Base-by-base conservation (phyloP, 2,329 filamentous ascomycete species). In the Beauveria pseudobassiana region DNA sequence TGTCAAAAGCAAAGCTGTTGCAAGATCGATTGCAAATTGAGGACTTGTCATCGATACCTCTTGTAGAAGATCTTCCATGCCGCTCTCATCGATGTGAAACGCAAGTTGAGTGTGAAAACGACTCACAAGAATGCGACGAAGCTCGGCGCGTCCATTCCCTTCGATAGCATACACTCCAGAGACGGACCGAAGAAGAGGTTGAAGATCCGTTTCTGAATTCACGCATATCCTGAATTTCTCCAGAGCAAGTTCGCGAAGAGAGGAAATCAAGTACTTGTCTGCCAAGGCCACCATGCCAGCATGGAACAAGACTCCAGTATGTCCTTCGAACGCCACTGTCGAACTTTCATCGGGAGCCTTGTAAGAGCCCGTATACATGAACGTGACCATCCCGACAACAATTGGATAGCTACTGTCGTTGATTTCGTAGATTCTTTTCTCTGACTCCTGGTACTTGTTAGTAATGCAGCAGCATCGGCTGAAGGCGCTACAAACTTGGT, bases 311-410 rank as follows among this genome's bases (percentile, higher is more conserved):
- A 46, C 9, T 3, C 9, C 42, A 0, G 2, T 0, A 5, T 16
- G n/a, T 16, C 9, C 51, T 20, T 42, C 2, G 2, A 7, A 16
- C 10, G 20, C n/a, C n/a, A n/a, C 16, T 3, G 8, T 14, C 18
- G 22, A 3, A 9, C n/a, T 3, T n/a, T n/a, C 1, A 3, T 1
- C 4, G 0, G 34, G 8, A 3, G 16, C 8, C 1, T 46, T 0
- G 3, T 48, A 48, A 0, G 26, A 34, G 10, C 53, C 53, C 3
- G 26, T 56, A 28, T 56, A 56, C 42, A 54, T 43, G 52, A 43
- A 51, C 2, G 1, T 5, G 10, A 54, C 16, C 38, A 54, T 54
- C 14, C 0, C 18, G 2, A 4, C 6, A 3, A 54, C 38, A 8
- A 9, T 8, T 0, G 8, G 0, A n/a, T n/a, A 26, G 7, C 20